These are phyloP conservation scores for Multifurca ochricompacta DNA, from an alignment of 768 basidiomycete genomes.

Conservation along the genomic window DNA sequence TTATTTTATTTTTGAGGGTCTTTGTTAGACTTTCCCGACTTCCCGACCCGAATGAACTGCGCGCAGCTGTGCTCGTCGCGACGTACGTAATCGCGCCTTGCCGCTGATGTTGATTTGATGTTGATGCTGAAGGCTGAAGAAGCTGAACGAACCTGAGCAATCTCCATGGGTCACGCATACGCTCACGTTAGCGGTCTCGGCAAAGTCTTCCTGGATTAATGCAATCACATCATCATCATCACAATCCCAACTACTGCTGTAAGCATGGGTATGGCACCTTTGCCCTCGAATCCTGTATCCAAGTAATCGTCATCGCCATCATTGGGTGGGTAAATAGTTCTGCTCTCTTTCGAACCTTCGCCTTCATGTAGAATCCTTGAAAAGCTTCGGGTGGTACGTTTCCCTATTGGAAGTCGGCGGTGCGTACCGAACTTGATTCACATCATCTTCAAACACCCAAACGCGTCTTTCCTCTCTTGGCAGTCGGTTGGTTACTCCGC, in stretches of 20 bases:
- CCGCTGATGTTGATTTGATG: not conserved
- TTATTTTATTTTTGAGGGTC: too few relatives aligned
- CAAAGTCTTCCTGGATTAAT: not conserved
- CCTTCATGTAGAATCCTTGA: not conserved
- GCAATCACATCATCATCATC: slow-evolving; percentile 1
- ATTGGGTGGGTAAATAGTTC: slow-evolving; percentile 13
- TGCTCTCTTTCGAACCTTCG: not conserved
- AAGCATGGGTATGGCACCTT: not conserved
- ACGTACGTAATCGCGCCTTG: not conserved
- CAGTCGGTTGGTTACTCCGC: slow-evolving; percentile 19
- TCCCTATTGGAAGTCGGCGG: slow-evolving; percentile 19
- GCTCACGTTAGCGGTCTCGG: not conserved
- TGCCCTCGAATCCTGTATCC: slow-evolving; percentile 10
- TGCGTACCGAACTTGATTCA: slow-evolving; percentile 1
- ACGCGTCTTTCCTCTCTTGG: not conserved
- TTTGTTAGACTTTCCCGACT: not conserved
- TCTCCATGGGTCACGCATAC: not conserved
- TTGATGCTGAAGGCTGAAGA: too few relatives aligned
- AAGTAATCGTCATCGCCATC: slow-evolving; percentile 10
- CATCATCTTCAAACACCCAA: too few relatives aligned
- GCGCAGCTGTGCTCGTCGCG: not conserved
- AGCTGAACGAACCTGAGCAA: too few relatives aligned
- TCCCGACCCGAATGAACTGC: not conserved
- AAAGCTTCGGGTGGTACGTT: slow-evolving; percentile 16
- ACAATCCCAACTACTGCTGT: not conserved